phyloP scores from a whole-genome alignment of 2,329 filamentous ascomycete species.

The Zasmidium angulare region DNA sequence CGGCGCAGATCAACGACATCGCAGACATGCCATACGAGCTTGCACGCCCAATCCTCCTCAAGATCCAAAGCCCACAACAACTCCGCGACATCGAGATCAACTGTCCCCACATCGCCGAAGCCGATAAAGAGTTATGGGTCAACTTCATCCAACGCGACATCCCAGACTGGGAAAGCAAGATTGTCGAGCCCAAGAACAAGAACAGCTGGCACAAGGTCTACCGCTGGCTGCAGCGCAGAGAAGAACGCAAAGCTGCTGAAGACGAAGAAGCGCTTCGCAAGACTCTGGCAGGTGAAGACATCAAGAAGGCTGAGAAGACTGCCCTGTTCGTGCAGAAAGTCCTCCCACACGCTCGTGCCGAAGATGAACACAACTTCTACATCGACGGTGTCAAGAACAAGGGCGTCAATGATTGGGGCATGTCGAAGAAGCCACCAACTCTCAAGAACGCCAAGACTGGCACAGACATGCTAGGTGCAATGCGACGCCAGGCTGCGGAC shows the following conservation, averaged over 20 bases:
- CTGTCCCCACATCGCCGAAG: slow-evolving; percentile 72
- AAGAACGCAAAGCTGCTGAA: slow-evolving; percentile 36
- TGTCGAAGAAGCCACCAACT: slow-evolving; percentile 2
- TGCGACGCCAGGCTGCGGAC: slow-evolving; percentile 21
- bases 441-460: slow-evolving; percentile 19
- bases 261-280: slow-evolving; percentile 37
- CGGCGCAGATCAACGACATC: slow-evolving; percentile 61
- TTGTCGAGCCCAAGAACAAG: slow-evolving; percentile 64
- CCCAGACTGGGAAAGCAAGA: slow-evolving; percentile 60
- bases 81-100: slow-evolving; percentile 69
- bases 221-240: slow-evolving; percentile 45
- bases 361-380: slow-evolving; percentile 15
- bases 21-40: slow-evolving; percentile 68
- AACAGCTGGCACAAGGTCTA: slow-evolving; percentile 78
- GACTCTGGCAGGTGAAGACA: slow-evolving; percentile 62
- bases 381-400: slow-evolving; percentile 20
- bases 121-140: slow-evolving; percentile 73
- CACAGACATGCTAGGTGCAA: slow-evolving; percentile 22
- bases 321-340: slow-evolving; percentile 28
- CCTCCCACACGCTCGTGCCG: slow-evolving; percentile 18
- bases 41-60: slow-evolving; percentile 66
- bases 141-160: slow-evolving; percentile 78
- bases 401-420: slow-evolving; percentile 1
- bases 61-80: slow-evolving; percentile 71
- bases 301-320: slow-evolving; percentile 57